Base-by-base conservation (phyloP, 495 filamentous ascomycete genomes). In the Aspergillus heteromorphus region DNA sequence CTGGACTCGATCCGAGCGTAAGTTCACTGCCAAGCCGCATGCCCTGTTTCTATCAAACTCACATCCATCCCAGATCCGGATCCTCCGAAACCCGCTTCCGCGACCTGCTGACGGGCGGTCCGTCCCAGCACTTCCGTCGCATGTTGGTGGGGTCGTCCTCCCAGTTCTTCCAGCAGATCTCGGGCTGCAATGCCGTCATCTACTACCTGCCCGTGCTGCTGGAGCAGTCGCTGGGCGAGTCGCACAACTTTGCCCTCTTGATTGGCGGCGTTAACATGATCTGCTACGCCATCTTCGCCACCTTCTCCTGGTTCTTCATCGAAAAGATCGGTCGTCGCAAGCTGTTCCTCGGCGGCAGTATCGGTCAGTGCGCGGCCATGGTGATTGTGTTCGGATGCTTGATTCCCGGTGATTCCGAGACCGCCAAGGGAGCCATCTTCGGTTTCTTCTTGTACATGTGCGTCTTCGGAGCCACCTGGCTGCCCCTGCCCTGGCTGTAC, bases 181-280 rank as follows among this genome's bases (percentile, higher is more conserved):
- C 80, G 38, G 69, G 69, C 10, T 86, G 84, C 70, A 90, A 90
- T 55, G 84, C 85, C 4, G 83, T 89, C 58, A 90, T 88, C 55
- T 90, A 92, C 73, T 91, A 85, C 64, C 81, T 87, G 58, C 84
- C 85, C 0, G 80, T 87, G 38, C 73, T 91, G 1, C 86, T 90
- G 63, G 67, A 87, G 62, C 63, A 73, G 1, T 81, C 80, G 0
- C 82, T 91, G 51, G 66, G 67, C 13, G 65, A 76, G 45, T 66
- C 63, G 1, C 79, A 85, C 52, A 76, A 79, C 53, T 77, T 89
- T 61, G 77, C 80, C 8, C 71, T 88, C 1, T 73, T 91, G 0
- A 69, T 91, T 3, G 86, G 85, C 17, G 87, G 87, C 51, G 75
- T 89, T 25, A 90, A 88, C 73, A 87, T 87, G 83, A 74, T 88